These are phyloP conservation scores for Neonectria sp. DNA, from an alignment of 2,329 filamentous ascomycete species.

Conservation along the genomic window DNA sequence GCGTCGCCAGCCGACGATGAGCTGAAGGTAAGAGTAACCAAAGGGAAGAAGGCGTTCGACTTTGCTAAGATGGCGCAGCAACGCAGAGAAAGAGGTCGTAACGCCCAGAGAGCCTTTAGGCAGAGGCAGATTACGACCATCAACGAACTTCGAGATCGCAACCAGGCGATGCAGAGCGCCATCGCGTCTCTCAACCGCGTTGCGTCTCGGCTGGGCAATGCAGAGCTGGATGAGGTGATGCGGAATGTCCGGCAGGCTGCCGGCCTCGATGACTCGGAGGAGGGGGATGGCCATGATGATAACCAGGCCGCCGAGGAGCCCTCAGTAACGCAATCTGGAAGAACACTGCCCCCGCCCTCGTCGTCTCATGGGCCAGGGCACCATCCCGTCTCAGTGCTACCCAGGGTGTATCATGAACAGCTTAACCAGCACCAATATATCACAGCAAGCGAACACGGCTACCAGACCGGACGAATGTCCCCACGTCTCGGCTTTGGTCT, in stretches of 20 bases:
- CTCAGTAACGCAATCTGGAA: background rate
- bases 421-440: background rate
- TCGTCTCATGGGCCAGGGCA: background rate
- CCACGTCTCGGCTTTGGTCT: background rate
- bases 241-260: background rate
- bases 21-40: background rate
- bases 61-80: background rate
- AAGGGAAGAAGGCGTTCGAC: background rate
- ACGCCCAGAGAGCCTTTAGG: background rate
- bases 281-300: background rate
- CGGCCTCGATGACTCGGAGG: background rate
- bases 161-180: background rate
- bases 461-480: background rate
- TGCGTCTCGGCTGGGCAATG: background rate
- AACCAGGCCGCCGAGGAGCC: background rate
- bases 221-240: background rate
- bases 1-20: background rate
- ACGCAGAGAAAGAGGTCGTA: background rate
- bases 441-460: background rate
- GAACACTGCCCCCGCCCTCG: background rate
- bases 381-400: background rate
- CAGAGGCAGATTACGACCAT: background rate
- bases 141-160: background rate
- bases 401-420: background rate
- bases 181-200: background rate